Evolutionary conservation across 2,329 filamentous ascomycete species (phyloP).

Genomic region (Diaporthe velutina): DNA sequence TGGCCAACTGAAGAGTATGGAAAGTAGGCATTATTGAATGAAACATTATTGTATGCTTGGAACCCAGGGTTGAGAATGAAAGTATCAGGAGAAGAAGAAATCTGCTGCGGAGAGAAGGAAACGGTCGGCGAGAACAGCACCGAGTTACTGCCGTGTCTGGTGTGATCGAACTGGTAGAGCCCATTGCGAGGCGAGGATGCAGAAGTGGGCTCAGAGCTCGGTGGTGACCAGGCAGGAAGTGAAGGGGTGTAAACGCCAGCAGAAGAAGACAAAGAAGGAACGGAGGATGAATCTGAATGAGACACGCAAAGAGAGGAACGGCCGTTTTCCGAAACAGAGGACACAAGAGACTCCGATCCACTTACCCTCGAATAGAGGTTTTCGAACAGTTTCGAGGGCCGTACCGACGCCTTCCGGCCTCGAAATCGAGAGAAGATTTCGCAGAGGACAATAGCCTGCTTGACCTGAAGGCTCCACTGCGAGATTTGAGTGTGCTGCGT

Average conservation of each 20-base stretch:
- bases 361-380: conserved; percentile 68
- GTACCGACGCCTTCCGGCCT: conserved; percentile 62
- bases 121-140: conserved; percentile 33
- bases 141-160: conserved; percentile 31
- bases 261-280: conserved; percentile 43
- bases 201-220: conserved; percentile 28
- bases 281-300: conserved; percentile 43
- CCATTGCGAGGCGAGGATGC: conserved; percentile 31
- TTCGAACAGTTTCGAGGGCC: conserved; percentile 63
- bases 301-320: conserved; percentile 46
- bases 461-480: conserved; percentile 63
- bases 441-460: conserved; percentile 68
- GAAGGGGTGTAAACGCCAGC: conserved; percentile 27
- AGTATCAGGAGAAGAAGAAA: conserved; percentile 40
- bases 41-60: conserved; percentile 35
- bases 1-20: conserved; percentile 39
- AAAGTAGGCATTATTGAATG: conserved; percentile 41
- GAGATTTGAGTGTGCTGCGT: conserved; percentile 53
- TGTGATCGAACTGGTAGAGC: conserved; percentile 29
- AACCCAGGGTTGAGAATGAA: conserved; percentile 35
- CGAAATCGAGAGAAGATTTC: conserved; percentile 69
- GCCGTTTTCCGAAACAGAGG: conserved; percentile 48
- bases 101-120: conserved; percentile 35
- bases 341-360: conserved; percentile 47
- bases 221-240: conserved; percentile 38